Evolutionary conservation across 495 filamentous ascomycete species (phyloP).

Genomic region (Penicillium manginii): DNA sequence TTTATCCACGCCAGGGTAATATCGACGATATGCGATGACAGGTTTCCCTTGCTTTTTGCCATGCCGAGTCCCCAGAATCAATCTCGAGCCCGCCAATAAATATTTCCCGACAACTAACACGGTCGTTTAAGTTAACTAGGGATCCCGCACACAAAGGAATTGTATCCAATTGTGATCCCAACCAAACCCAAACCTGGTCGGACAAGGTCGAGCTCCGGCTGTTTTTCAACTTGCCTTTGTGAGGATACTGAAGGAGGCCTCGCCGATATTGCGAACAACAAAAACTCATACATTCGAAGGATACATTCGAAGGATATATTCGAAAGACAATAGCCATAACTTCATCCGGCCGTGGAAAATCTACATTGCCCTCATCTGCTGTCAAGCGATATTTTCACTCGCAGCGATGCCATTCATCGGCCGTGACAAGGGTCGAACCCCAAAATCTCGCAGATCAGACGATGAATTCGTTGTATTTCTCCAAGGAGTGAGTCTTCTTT

Average conservation of each 20-base stretch:
- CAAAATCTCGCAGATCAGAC: slow-evolving; percentile 40
- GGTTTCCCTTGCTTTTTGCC: slow-evolving; percentile 2
- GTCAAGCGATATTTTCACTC: background rate
- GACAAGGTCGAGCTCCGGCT: slow-evolving; percentile 19
- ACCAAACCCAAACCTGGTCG: slow-evolving; percentile 20
- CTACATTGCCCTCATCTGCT: too few species aligned
- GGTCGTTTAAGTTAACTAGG: background rate
- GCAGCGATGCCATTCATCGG: slow-evolving; percentile 36
- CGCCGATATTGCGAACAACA: background rate
- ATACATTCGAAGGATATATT: slow-evolving; percentile 1
- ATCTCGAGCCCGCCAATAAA: background rate
- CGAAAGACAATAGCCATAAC: background rate
- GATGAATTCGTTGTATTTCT: slow-evolving; percentile 54
- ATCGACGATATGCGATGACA: too few species aligned
- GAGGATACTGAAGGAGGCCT: slow-evolving; percentile 8
- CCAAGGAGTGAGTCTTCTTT: slow-evolving; percentile 38
- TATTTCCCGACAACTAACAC: background rate
- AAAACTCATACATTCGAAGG: background rate
- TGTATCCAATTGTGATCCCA: slow-evolving; percentile 16
- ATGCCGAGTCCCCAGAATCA: background rate
- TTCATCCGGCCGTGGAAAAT: background rate
- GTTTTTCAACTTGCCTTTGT: slow-evolving; percentile 22
- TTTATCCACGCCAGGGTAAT: too few species aligned
- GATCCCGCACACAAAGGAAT: background rate
- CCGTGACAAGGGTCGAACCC: slow-evolving; percentile 36